These are phyloP conservation scores for Cladosporium sp. DNA, from an alignment of 2,329 filamentous ascomycete species.

Conservation along the genomic window DNA sequence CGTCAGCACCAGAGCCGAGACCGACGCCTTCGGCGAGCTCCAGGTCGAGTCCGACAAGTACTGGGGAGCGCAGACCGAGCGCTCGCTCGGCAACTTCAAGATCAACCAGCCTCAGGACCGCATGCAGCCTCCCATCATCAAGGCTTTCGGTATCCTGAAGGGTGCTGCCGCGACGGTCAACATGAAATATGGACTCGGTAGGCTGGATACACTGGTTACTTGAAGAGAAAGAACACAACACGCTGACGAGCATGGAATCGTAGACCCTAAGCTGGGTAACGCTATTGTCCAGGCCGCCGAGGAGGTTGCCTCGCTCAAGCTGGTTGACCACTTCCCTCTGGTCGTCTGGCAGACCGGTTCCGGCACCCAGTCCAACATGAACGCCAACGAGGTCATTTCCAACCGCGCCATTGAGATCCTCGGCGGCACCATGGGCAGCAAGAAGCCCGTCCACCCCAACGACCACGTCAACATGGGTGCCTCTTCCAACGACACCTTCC, in stretches of 20 bases:
- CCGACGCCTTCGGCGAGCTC: conserved; percentile 96
- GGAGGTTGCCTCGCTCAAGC: conserved; percentile 90
- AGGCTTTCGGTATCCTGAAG: conserved; percentile 95
- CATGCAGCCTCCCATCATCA: conserved; percentile 90
- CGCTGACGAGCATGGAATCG: not conserved
- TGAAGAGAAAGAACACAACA: not conserved
- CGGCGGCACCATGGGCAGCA: conserved; percentile 87
- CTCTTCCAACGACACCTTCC: conserved; percentile 98
- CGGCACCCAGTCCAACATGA: conserved; percentile 99
- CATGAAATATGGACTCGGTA: conserved; percentile 86
- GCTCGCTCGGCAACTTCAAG: conserved; percentile 94
- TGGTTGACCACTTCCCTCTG: conserved; percentile 94
- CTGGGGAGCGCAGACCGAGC: conserved; percentile 97
- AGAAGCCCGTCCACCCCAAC: conserved; percentile 98
- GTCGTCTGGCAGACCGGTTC: conserved; percentile 99
- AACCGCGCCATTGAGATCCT: conserved; percentile 98
- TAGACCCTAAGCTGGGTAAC: conserved; percentile 81
- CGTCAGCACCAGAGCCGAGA: conserved; percentile 69
- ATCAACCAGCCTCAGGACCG: conserved; percentile 99
- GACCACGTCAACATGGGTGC: conserved; percentile 99
- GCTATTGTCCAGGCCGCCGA: conserved; percentile 92
- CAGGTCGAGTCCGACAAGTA: conserved; percentile 90
- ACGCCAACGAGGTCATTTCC: conserved; percentile 99
- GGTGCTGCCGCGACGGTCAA: conserved; percentile 94
- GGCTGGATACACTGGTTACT: conserved; percentile 21